Evolutionary conservation across 2,329 filamentous ascomycete genomes (phyloP), one percentile per base, ranked within the genome.

Genomic region (Botryosphaeria agaves): DNA sequence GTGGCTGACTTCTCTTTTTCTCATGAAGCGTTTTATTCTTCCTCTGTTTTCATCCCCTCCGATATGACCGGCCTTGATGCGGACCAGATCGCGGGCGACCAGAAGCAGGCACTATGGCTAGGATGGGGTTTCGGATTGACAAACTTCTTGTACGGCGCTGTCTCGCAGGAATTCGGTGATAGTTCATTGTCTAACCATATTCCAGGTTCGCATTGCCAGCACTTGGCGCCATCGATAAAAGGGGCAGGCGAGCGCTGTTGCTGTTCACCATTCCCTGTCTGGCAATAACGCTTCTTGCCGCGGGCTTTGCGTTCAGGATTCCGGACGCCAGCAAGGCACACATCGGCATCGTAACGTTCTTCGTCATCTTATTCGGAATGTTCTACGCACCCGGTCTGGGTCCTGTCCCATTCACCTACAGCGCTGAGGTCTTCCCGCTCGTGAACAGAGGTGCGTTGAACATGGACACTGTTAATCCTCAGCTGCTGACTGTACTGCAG

Each of bases 381-480:
- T 47, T 50, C 34, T 52, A 52, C 38, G 43, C 39, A 6, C 55
- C 55, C 4, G 57, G 58, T 8, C 54, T 59, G 43, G 58, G 58
- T 2, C 57, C 69, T 4, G 74, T 79, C 5, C 73, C 74, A 0
- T 79, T 74, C 44, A 41, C 40, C 3, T 33, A 34, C 24, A 32
- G 35, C 4, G 72, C 75, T 25, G 76, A 80, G 47, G 71, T 78
- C 2, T 80, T 75, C 45, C 75, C 76, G 0, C 62, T 79, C 1
- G 75, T 71, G 2, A 74, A 80, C 46, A 54, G 59, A 36, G 26
- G 16, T 28, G 14, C 11, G 14, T 15, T 14, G 4, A 18, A 3
- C 3, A n/a, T n/a, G n/a, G n/a, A n/a, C n/a, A n/a, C n/a, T n/a
- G n/a, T n/a, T n/a, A n/a, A n/a, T n/a, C n/a, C n/a, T n/a, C n/a